These are phyloP conservation scores for Amborella trichopoda DNA, from an alignment of 164 flowering plant genomes.

Conservation along the genomic window DNA sequence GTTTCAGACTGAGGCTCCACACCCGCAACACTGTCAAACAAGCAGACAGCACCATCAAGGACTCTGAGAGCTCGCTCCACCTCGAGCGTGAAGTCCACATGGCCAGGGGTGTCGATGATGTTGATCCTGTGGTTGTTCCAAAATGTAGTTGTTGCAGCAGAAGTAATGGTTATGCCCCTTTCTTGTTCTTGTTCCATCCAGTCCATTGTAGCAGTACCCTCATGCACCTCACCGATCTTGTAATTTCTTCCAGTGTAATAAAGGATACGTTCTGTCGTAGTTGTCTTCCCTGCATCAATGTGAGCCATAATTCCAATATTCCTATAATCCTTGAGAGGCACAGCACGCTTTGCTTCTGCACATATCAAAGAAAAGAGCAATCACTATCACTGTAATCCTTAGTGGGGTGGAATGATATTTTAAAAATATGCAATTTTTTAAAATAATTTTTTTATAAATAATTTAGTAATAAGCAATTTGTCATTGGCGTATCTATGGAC, in stretches of 20 bases:
- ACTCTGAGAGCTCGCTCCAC: constrained; percentile 97
- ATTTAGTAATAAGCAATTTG: no score
- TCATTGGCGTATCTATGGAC: no score
- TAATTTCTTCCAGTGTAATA: constrained; percentile 92
- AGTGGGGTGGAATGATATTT: no score
- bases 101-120: constrained; percentile 97
- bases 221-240: constrained; percentile 96
- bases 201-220: constrained; percentile 97
- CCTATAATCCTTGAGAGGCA: no score
- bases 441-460: no score
- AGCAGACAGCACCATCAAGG: constrained; percentile 88
- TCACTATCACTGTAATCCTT: no score
- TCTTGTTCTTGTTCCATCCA: constrained; percentile 99
- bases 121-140: constrained; percentile 89
- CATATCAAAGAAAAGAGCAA: no score
- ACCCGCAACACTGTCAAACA: constrained; percentile 98
- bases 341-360: no score
- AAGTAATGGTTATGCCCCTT: constrained; percentile 94
- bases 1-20: constrained; percentile 99
- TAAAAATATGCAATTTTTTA: no score
- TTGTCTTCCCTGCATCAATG: constrained; percentile 97
- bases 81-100: constrained; percentile 97
- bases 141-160: constrained; percentile 90
- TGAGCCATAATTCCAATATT: constrained; percentile 99
- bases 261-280: constrained; percentile 80